A percentile compares a stretch with the other conserved stretches of the same genome.
These are phyloP conservation scores for Blastomyces emzantsi DNA, from an alignment of 2,329 filamentous ascomycete species.

Conservation along the genomic window DNA sequence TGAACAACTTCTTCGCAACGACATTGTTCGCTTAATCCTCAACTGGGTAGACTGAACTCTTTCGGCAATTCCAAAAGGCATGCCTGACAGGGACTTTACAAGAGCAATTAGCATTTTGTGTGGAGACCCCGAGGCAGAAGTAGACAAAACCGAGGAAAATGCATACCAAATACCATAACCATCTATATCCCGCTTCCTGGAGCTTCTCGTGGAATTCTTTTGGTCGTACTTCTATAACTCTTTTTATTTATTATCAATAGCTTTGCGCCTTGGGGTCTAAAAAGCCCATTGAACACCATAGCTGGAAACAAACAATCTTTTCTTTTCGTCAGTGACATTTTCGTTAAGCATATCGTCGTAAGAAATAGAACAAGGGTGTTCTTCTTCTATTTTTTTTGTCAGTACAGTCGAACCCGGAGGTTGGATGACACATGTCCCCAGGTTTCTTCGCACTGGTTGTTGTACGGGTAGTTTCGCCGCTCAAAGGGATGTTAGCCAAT, in stretches of 20 bases:
- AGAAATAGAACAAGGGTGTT: neutral
- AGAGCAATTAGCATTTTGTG: neutral
- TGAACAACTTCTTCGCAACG: neutral
- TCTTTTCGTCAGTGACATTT: neutral
- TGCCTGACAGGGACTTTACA: neutral
- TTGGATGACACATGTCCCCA: neutral
- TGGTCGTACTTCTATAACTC: neutral
- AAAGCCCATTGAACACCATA: neutral
- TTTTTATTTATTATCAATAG: neutral
- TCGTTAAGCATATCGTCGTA: neutral
- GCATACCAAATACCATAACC: neutral
- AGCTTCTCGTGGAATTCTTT: neutral
- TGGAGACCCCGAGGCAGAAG: neutral
- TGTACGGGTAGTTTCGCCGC: neutral
- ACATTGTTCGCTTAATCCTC: neutral
- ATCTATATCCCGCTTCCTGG: neutral
- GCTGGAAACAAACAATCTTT: neutral
- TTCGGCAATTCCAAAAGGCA: neutral
- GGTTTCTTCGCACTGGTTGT: neutral
- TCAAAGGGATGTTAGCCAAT: neutral
- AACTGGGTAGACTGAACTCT: neutral
- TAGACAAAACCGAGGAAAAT: neutral
- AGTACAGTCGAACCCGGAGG: neutral
- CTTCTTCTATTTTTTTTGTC: neutral
- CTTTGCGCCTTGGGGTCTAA: neutral